phyloP scores from a whole-genome alignment of 345 rosid genomes.

The Aurinia saxatilis region DNA sequence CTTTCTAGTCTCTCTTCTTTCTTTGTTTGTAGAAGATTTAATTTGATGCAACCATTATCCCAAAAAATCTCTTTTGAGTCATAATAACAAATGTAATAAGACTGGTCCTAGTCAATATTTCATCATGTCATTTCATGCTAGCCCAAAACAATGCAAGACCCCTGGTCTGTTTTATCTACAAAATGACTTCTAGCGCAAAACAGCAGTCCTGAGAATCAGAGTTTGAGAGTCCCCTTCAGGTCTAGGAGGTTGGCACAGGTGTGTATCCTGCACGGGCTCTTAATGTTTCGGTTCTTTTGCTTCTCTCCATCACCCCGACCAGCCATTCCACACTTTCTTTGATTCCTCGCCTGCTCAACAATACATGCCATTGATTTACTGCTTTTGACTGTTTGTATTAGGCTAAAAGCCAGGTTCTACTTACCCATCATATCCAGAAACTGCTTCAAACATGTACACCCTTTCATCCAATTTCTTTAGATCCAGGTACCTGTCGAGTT shows the following conservation, averaged over 20 bases:
- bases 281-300: slow-evolving; percentile 92
- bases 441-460: slow-evolving; percentile 90
- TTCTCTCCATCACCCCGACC: slow-evolving; percentile 87
- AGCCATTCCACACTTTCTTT: slow-evolving; percentile 90
- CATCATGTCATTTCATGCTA: slow-evolving; percentile 18
- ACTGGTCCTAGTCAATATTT: slow-evolving; percentile 22
- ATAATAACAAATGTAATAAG: background rate
- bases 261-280: slow-evolving; percentile 55
- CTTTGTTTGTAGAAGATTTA: too few species aligned
- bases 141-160: slow-evolving; percentile 25
- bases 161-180: slow-evolving; percentile 39
- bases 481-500: slow-evolving; percentile 74
- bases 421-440: slow-evolving; percentile 89
- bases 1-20: background rate
- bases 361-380: background rate
- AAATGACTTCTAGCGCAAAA: too few species aligned
- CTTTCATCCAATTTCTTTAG: slow-evolving; percentile 93
- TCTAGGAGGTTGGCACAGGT: slow-evolving; percentile 33
- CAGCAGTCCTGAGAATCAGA: background rate
- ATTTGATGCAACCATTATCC: background rate
- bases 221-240: background rate
- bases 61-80: slow-evolving; percentile 9
- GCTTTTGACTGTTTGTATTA: background rate
- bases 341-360: slow-evolving; percentile 65
- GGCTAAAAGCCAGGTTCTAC: slow-evolving; percentile 7